Conservation (phyloP, 768 basidiomycete species). For the Lactarius hengduanensis region DNA sequence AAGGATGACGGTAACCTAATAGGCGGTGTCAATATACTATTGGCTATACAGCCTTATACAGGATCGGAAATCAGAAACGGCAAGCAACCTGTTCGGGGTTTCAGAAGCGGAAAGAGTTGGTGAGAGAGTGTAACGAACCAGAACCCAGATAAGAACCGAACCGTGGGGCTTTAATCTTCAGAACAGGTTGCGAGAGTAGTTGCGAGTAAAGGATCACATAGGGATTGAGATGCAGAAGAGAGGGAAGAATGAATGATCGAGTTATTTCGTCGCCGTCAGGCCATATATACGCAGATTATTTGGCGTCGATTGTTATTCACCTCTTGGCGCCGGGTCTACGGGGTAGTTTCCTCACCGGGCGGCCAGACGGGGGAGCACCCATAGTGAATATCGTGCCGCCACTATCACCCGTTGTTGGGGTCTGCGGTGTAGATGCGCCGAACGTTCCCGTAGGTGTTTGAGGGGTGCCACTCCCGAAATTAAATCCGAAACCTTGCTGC, state of each 20-base stretch:
- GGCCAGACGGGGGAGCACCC: conserved; percentile 28
- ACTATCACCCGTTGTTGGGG: conserved; percentile 13
- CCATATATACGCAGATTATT: neutral
- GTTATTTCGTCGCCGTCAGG: neutral
- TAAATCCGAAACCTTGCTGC: conserved; percentile 31
- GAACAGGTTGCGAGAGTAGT: conserved; percentile 7
- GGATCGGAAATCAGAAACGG: conserved; percentile 3
- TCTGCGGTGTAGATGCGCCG: conserved; percentile 29
- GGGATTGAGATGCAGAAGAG: neutral
- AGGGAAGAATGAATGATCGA: conserved; percentile 5
- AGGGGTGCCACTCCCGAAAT: conserved; percentile 29
- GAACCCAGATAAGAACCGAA: conserved; percentile 2
- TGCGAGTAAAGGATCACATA: conserved; percentile 5
- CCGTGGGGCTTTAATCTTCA: neutral
- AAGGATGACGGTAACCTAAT: conserved; percentile 5
- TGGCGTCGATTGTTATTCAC: conserved; percentile 1
- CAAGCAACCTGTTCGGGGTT: conserved; percentile 4
- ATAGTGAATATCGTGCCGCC: conserved; percentile 34
- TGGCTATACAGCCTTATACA: neutral
- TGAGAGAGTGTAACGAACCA: conserved; percentile 11
- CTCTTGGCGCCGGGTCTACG: conserved; percentile 31
- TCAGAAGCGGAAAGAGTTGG: neutral
- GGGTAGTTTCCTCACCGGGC: conserved; percentile 37
- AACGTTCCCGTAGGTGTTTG: conserved; percentile 34
- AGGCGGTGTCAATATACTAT: conserved; percentile 8